Percentiles rank a stretch among this genome's conserved stretches.
Evolutionary conservation across 1,139 yeast species (phyloP).

Genomic region (Yamadazyma siamensis): DNA sequence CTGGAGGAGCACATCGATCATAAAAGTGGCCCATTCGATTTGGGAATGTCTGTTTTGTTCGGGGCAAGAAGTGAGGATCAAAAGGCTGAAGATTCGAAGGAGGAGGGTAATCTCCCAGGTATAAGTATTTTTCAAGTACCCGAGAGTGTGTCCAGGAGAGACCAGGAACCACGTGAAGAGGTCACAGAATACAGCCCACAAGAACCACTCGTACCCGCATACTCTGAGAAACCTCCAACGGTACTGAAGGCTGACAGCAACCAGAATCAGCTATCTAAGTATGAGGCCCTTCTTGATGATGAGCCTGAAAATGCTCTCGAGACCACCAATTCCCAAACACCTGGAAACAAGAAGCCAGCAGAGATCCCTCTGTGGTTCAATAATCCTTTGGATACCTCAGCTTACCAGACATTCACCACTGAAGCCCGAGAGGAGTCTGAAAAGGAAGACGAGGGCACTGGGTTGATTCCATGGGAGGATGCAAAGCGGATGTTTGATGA

Average conservation of each 20-base stretch:
- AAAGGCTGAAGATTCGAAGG: too few species aligned
- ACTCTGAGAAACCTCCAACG: too few species aligned
- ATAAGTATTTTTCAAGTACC: too few species aligned
- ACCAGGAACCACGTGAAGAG: neutral
- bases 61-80: constrained; percentile 2
- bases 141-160: too few species aligned
- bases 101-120: neutral
- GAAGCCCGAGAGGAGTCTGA: constrained; percentile 6
- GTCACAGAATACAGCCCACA: neutral
- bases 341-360: too few species aligned
- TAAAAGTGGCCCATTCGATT: constrained; percentile 6
- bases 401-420: constrained; percentile 11
- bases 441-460: constrained; percentile 39
- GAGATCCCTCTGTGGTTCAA: constrained; percentile 38
- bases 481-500: constrained; percentile 26
- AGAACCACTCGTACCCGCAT: too few species aligned
- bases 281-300: too few species aligned
- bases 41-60: constrained; percentile 4
- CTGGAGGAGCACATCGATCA: constrained; percentile 3
- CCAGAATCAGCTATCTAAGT: too few species aligned
- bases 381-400: constrained; percentile 11
- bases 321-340: constrained; percentile 5
- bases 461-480: constrained; percentile 48
- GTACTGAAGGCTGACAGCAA: too few species aligned
- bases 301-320: constrained; percentile 6